A percentile compares a stretch with the other conserved stretches of the same genome.
phyloP scores from a whole-genome alignment of 176 grass and related monocot species.

The Paspalum vaginatum region DNA sequence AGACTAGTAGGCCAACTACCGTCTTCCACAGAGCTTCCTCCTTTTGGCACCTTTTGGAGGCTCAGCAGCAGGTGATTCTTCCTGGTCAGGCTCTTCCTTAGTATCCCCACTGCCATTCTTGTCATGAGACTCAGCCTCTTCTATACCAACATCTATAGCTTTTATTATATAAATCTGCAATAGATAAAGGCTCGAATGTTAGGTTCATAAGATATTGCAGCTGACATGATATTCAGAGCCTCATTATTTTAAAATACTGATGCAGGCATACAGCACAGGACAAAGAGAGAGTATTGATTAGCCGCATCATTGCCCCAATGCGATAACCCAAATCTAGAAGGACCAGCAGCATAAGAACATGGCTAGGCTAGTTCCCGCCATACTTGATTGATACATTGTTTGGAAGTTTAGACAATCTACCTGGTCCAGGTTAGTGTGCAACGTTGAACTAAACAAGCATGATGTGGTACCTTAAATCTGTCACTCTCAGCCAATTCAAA shows the following conservation, averaged over 20 bases:
- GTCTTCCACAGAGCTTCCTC: constrained; percentile 44
- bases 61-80: constrained; percentile 42
- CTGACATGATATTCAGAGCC: not conserved
- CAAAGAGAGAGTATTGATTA: not conserved
- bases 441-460: not conserved
- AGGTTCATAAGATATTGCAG: not conserved
- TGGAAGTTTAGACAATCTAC: not conserved
- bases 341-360: not conserved
- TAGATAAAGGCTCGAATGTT: constrained; percentile 13
- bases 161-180: constrained; percentile 91
- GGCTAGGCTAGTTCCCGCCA: not conserved
- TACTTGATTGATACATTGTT: not conserved
- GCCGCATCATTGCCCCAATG: not conserved
- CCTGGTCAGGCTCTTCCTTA: constrained; percentile 43
- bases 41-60: constrained; percentile 47
- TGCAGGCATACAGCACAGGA: not conserved
- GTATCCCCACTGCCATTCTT: constrained; percentile 33
- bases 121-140: constrained; percentile 38
- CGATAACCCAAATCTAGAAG: not conserved
- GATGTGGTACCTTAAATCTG: constrained; percentile 77
- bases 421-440: not conserved
- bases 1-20: constrained; percentile 28
- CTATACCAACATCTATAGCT: constrained; percentile 62
- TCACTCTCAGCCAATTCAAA: constrained; percentile 76
- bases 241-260: not conserved